Percentiles rank a stretch among this genome's conserved stretches.
phyloP scores from a whole-genome alignment of 495 filamentous ascomycete species.

The Penicillium cinerascens region DNA sequence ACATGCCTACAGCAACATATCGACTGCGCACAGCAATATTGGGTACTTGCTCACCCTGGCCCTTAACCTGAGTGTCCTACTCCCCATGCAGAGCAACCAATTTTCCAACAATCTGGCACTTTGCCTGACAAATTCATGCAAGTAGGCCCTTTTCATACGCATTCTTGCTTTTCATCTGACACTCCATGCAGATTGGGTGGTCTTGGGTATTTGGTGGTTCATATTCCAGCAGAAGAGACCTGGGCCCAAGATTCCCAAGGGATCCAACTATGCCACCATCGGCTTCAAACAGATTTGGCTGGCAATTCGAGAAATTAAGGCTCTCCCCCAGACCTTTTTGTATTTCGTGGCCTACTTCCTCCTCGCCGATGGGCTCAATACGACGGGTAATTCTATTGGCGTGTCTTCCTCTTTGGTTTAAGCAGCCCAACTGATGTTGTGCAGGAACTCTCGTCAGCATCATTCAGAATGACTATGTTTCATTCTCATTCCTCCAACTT shows the following conservation, averaged over 20 bases:
- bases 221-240: slow-evolving; percentile 48
- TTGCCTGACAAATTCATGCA: slow-evolving; percentile 46
- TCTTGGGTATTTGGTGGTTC: slow-evolving; percentile 51
- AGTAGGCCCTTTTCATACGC: background rate
- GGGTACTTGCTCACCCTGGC: slow-evolving; percentile 44
- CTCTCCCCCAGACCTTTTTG: slow-evolving; percentile 44
- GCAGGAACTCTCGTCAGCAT: slow-evolving; percentile 42
- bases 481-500: slow-evolving; percentile 48
- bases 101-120: slow-evolving; percentile 46
- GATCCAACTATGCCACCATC: slow-evolving; percentile 44
- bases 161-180: background rate
- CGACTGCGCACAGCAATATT: slow-evolving; percentile 51
- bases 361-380: slow-evolving; percentile 49
- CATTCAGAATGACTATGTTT: slow-evolving; percentile 45
- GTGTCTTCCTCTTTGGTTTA: no score
- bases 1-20: slow-evolving; percentile 32
- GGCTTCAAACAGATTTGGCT: slow-evolving; percentile 48
- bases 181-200: slow-evolving; percentile 37
- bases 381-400: slow-evolving; percentile 32
- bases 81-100: slow-evolving; percentile 39
- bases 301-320: slow-evolving; percentile 38
- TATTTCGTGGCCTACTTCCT: slow-evolving; percentile 49
- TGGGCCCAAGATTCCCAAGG: slow-evolving; percentile 43
- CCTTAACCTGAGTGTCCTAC: slow-evolving; percentile 44
- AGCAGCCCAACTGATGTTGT: background rate